These are phyloP conservation scores for Pterulicium gracile DNA, from an alignment of 1,284 basidiomycete species.

Conservation along the genomic window DNA sequence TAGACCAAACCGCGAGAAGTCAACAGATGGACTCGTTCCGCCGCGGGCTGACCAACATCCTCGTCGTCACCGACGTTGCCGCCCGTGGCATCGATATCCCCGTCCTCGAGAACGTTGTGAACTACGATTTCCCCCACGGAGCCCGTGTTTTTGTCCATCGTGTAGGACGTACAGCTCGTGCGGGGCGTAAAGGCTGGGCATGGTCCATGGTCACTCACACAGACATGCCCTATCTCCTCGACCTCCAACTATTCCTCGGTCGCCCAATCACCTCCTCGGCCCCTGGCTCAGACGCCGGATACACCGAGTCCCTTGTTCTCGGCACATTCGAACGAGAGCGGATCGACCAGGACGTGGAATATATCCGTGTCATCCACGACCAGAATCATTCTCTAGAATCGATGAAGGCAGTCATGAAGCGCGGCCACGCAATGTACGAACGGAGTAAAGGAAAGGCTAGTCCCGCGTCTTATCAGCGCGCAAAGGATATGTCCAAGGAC, in stretches of 20 bases:
- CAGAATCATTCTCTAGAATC: slow-evolving; percentile 57
- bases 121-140: slow-evolving; percentile 95
- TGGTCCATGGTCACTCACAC: slow-evolving; percentile 86
- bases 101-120: slow-evolving; percentile 90
- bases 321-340: slow-evolving; percentile 78
- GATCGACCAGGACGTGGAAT: slow-evolving; percentile 82
- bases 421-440: slow-evolving; percentile 92
- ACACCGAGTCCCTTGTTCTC: slow-evolving; percentile 64
- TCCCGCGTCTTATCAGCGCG: slow-evolving; percentile 75
- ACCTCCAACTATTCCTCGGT: slow-evolving; percentile 92
- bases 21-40: slow-evolving; percentile 90
- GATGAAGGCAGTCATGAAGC: slow-evolving; percentile 81
- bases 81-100: slow-evolving; percentile 96
- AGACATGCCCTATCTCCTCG: slow-evolving; percentile 87
- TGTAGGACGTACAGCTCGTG: slow-evolving; percentile 93
- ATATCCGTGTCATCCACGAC: slow-evolving; percentile 60
- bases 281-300: slow-evolving; percentile 40
- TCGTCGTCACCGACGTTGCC: slow-evolving; percentile 97
- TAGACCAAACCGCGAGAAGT: slow-evolving; percentile 90
- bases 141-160: slow-evolving; percentile 93
- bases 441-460: slow-evolving; percentile 88
- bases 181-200: slow-evolving; percentile 91
- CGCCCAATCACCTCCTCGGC: slow-evolving; percentile 60
- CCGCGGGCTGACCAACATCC: slow-evolving; percentile 68
- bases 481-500: slow-evolving; percentile 80